Evolutionary conservation across 352 stramenopile species (phyloP), one percentile per base, ranked within the genome.

Genomic region (Phytophthora fragariae): DNA sequence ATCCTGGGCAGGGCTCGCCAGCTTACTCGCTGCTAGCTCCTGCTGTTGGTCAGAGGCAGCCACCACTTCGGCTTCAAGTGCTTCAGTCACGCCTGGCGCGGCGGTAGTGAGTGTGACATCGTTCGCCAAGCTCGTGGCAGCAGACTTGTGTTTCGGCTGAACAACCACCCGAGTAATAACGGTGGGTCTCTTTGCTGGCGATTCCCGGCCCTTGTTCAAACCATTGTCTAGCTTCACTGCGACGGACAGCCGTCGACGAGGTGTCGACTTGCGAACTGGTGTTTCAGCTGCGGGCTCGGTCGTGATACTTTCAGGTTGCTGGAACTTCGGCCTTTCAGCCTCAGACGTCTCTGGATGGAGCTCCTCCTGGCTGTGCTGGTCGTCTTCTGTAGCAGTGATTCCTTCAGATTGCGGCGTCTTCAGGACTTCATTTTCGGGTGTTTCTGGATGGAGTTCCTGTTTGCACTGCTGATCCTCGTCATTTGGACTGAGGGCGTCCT

Each of bases 171-270:
- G 57, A 9, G 24, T 79, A 49, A 62, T 62, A 14, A 47, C 31
- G 5, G 67, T 68, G 31, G 41, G 55, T 33, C 50, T 70, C 47
- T 71, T 75, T 8, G 5, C 29, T 65, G 33, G 27, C 2, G 33
- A 15, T 21, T 74, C 49, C 12, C 10, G 62, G 17, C 33, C 74
- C 41, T 65, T 66, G 54, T 84, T 88, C 21, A 92, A 24, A 2
- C 75, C 70, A 39, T 80, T 65, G 63, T 88, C 86, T 37, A 93
- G 77, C 27, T 88, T 69, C 54, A 89, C 65, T 1, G 84, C 84
- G 17, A 76, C 74, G 1, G 83, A 88, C 39, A 92, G 79, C 1
- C 86, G 80, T 70, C 75, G 70, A 10, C 86, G 78, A 24, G 84
- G 83, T 12, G 83, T 91, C 19, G 78, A 89, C 24, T 70, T 73